Percentiles rank a stretch among this genome's conserved stretches.
Evolutionary conservation across 2,329 filamentous ascomycete genomes (phyloP).

Genomic region (Ophiostoma ips): DNA sequence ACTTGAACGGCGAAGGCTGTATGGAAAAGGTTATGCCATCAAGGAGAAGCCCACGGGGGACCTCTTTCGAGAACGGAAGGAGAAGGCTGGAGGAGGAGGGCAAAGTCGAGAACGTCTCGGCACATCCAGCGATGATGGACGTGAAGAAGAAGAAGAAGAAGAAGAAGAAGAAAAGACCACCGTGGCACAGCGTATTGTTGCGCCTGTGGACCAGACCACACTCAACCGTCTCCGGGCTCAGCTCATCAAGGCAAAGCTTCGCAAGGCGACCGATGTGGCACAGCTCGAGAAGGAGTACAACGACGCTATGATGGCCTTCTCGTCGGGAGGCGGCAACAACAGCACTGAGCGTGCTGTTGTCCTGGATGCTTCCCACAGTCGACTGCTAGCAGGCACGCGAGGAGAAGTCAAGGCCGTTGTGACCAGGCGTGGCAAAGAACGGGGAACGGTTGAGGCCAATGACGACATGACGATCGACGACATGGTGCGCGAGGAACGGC

Average conservation of each 20-base stretch:
- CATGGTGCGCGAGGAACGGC: constrained; percentile 89
- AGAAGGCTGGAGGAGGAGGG: neutral
- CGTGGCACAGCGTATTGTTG: constrained; percentile 18
- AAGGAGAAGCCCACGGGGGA: constrained; percentile 83
- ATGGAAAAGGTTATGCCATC: constrained; percentile 71
- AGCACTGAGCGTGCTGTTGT: constrained; percentile 55
- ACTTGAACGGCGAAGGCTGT: constrained; percentile 65
- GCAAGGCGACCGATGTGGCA: constrained; percentile 58
- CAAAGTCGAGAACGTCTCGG: neutral
- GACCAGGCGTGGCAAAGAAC: constrained; percentile 69
- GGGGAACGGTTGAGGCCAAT: constrained; percentile 77
- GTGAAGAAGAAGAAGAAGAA: too few species aligned
- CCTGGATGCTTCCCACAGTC: constrained; percentile 76
- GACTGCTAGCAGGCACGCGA: constrained; percentile 63
- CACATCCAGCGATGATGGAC: neutral
- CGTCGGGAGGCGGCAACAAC: constrained; percentile 24
- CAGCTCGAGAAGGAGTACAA: constrained; percentile 77
- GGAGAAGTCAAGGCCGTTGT: constrained; percentile 64
- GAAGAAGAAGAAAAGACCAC: constrained; percentile 5
- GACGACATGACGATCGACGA: constrained; percentile 94
- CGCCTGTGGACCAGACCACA: constrained; percentile 57
- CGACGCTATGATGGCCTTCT: constrained; percentile 49
- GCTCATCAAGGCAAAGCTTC: constrained; percentile 90
- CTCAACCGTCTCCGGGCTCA: constrained; percentile 85
- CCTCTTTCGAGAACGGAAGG: constrained; percentile 57